Percentiles rank a stretch among this genome's conserved stretches.
Conservation (phyloP, 371 early-diverging fungal genomes). For the Chytridium lagenaria region DNA sequence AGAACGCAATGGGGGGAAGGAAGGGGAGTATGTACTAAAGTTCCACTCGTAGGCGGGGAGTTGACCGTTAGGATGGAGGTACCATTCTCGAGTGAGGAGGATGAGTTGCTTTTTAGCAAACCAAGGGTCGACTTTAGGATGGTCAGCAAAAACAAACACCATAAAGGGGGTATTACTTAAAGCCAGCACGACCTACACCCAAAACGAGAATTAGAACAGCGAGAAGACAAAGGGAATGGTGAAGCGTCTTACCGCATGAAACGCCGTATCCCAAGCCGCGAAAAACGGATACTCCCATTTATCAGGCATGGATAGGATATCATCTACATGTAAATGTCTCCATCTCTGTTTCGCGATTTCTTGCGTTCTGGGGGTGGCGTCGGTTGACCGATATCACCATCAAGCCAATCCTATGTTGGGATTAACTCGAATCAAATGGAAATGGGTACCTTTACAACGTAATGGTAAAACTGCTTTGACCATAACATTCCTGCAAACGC, state of each 20-base stretch:
- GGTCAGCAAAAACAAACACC: too few species aligned
- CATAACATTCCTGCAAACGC: constrained; percentile 44
- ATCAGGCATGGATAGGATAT: constrained; percentile 42
- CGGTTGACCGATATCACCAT: constrained; percentile 36
- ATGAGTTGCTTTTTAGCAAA: constrained; percentile 42
- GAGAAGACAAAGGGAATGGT: too few species aligned
- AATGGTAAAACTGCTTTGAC: constrained; percentile 42
- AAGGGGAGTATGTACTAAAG: constrained; percentile 33
- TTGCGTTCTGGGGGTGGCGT: constrained; percentile 40
- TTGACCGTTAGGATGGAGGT: constrained; percentile 41
- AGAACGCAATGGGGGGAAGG: neutral
- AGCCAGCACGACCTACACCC: too few species aligned
- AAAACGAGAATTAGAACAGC: too few species aligned
- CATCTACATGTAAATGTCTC: constrained; percentile 40
- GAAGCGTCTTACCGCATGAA: constrained; percentile 33
- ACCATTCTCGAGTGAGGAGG: constrained; percentile 42
- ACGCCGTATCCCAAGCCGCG: constrained; percentile 42
- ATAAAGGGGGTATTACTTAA: too few species aligned
- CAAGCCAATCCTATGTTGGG: constrained; percentile 23
- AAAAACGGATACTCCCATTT: constrained; percentile 47
- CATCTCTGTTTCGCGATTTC: constrained; percentile 32
- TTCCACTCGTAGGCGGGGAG: constrained; percentile 58
- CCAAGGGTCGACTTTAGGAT: constrained; percentile 36
- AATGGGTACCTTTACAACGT: constrained; percentile 26
- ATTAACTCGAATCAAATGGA: too few species aligned